Evolutionary conservation across 2,329 filamentous ascomycete genomes (phyloP), one percentile per base, ranked within the genome.

Genomic region (Metarhizium sp.): DNA sequence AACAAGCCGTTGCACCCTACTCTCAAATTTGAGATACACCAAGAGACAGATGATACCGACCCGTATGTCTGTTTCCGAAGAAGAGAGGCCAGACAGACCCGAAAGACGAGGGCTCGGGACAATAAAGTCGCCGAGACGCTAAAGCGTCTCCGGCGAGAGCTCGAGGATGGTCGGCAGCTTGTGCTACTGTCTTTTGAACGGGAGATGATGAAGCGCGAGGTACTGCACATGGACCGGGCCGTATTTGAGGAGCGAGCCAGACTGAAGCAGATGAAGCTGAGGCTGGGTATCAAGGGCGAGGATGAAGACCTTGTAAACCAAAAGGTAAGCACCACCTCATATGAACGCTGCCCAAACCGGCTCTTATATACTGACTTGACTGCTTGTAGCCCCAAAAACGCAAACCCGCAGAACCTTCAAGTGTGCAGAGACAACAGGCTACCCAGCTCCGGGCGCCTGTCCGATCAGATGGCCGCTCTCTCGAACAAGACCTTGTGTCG

Each of bases 21-120:
- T 25, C 82, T 97, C 68, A 96, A 96, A 75, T 94, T 96, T 61
- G 94, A 99, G 75, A 95, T 86, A 50, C 90, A 94, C 60, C 88
- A 90, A 67, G 92, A 97, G 61, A 95, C 87, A 58, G 94, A 99
- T 70, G 94, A 99, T 68, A 84, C 89, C 64, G 94, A 99, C 72
- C 94, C 94, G 51, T 99, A 96, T 73, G 92, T 99, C 65, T 99
- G 94, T 73, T 99, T 99, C 81, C 85, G 94, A 68, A 85, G 94
- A 63, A 88, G 94, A 60, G 94, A 99, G 72, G 89, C 95, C 50
- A 87, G 94, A 56, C 90, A 95, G 69, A 92, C 91, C 51, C 88
- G 94, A 64, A 99, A 97, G 75, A 99, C 94, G 42, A 83, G 94
- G 66, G 90, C 90, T 62, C 85, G 94, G 66, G 94, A 99, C 75